These are phyloP conservation scores for Spirogloea muscicola DNA, from an alignment of 139 green algal genomes.

Conservation along the genomic window DNA sequence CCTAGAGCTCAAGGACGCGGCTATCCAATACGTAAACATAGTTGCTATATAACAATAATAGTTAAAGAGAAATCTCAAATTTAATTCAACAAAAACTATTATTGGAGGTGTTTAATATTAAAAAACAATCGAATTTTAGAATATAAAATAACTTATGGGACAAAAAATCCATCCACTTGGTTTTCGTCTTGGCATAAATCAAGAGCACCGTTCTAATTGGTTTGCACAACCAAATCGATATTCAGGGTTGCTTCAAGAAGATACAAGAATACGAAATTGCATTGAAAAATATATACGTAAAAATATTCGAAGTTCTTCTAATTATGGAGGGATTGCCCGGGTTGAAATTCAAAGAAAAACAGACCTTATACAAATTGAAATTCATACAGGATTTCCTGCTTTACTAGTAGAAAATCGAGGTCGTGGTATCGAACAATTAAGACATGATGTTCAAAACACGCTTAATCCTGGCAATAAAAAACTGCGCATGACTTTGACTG, in stretches of 20 bases:
- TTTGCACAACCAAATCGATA: conserved; percentile 1
- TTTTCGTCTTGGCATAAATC: background rate
- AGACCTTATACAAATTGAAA: conserved; percentile 2
- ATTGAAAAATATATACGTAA: conserved; percentile 23
- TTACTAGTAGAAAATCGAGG: conserved; percentile 2
- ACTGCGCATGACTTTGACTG: background rate
- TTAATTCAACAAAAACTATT: conserved; percentile 10
- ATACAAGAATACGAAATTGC: conserved; percentile 17
- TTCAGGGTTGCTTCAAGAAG: conserved; percentile 6
- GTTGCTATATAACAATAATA: conserved; percentile 14
- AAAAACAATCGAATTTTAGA: background rate
- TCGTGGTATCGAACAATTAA: background rate
- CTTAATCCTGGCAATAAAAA: background rate
- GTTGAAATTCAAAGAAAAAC: conserved; percentile 8
- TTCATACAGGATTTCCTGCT: conserved; percentile 2
- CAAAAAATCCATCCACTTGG: conserved; percentile 8
- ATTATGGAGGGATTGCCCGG: conserved; percentile 11
- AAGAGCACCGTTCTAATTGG: conserved; percentile 6
- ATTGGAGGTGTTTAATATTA: conserved; percentile 3
- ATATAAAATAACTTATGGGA: background rate
- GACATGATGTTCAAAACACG: conserved; percentile 5
- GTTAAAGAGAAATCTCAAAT: conserved; percentile 11
- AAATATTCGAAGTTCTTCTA: conserved; percentile 22
- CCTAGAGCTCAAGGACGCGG: conserved; percentile 20
- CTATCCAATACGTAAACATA: conserved; percentile 25